These are phyloP conservation scores for Ceratocystiopsis brevicomis DNA, from an alignment of 2,329 filamentous ascomycete genomes.

Conservation along the genomic window DNA sequence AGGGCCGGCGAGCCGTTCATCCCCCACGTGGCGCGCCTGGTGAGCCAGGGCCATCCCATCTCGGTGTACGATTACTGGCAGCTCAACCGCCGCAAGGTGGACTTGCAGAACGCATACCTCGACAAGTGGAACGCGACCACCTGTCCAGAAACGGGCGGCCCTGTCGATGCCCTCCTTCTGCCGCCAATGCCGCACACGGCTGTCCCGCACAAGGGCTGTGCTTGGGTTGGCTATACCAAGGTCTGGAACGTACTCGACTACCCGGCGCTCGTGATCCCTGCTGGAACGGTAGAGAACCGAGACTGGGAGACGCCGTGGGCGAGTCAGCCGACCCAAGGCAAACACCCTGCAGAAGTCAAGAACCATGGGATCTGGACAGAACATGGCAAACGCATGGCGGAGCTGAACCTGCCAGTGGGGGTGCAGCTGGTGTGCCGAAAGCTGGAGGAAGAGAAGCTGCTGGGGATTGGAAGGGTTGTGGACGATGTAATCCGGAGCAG, in stretches of 20 bases:
- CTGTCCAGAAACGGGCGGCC: constrained; percentile 22
- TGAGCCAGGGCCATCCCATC: constrained; percentile 32
- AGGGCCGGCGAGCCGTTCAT: constrained; percentile 40
- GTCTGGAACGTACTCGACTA: constrained; percentile 46
- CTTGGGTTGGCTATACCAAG: constrained; percentile 41
- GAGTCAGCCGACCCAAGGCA: constrained; percentile 25
- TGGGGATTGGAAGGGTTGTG: constrained; percentile 23
- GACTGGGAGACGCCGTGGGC: constrained; percentile 16
- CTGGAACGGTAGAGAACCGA: constrained; percentile 20
- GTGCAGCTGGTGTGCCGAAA: constrained; percentile 32
- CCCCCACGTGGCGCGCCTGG: constrained; percentile 35
- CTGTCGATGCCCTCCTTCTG: constrained; percentile 35
- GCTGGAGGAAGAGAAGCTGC: constrained; percentile 35
- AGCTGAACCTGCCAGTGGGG: constrained; percentile 26
- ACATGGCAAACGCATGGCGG: constrained; percentile 18
- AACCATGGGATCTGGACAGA: constrained; percentile 29
- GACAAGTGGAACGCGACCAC: constrained; percentile 34
- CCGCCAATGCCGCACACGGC: constrained; percentile 43
- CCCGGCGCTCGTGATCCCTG: constrained; percentile 35
- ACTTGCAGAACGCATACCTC: constrained; percentile 34
- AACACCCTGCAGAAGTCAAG: constrained; percentile 13
- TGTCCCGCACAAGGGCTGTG: constrained; percentile 22
- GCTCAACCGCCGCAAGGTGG: constrained; percentile 37
- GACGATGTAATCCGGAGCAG: constrained; percentile 8
- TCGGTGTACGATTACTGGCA: constrained; percentile 51